These are phyloP conservation scores for Aspergillus hortae DNA, from an alignment of 2,329 filamentous ascomycete species.

Conservation along the genomic window DNA sequence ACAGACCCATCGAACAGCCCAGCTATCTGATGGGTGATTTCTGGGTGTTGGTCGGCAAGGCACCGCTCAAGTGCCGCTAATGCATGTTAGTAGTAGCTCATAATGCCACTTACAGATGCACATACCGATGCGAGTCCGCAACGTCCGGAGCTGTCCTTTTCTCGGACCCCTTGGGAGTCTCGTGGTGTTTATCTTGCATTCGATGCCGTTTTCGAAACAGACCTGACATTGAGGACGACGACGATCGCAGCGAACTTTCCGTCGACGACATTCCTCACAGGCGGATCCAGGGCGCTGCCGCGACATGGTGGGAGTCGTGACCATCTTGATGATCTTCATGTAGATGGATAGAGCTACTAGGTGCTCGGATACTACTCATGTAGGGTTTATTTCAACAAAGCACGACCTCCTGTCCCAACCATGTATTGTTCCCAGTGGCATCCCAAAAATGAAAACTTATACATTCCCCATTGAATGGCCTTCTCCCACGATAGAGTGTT, in stretches of 20 bases:
- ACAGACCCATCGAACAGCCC: slow-evolving; percentile 10
- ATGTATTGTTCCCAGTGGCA: too few species aligned
- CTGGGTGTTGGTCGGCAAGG: slow-evolving; percentile 23
- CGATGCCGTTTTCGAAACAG: slow-evolving; percentile 24
- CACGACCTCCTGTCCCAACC: too few species aligned
- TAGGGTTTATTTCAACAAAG: too few species aligned
- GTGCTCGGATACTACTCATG: too few species aligned
- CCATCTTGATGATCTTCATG: slow-evolving; percentile 4
- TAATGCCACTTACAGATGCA: background rate
- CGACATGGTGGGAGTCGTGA: slow-evolving; percentile 12
- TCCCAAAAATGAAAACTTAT: background rate
- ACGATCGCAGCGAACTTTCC: slow-evolving; percentile 28
- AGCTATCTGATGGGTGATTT: slow-evolving; percentile 16
- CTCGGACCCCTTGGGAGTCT: slow-evolving; percentile 25
- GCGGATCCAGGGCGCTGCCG: slow-evolving; percentile 26
- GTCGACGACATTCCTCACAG: slow-evolving; percentile 28
- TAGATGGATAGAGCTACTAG: too few species aligned
- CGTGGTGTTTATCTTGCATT: slow-evolving; percentile 24
- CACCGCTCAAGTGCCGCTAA: slow-evolving; percentile 25
- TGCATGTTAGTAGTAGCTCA: background rate
- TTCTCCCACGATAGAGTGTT: background rate
- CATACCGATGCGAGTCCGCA: slow-evolving; percentile 27
- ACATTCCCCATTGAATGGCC: background rate
- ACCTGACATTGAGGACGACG: slow-evolving; percentile 24
- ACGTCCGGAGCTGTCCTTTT: slow-evolving; percentile 25